Base-by-base conservation (phyloP, 108 stramenopile species). In the Pseudonitzschia multiseries region DNA sequence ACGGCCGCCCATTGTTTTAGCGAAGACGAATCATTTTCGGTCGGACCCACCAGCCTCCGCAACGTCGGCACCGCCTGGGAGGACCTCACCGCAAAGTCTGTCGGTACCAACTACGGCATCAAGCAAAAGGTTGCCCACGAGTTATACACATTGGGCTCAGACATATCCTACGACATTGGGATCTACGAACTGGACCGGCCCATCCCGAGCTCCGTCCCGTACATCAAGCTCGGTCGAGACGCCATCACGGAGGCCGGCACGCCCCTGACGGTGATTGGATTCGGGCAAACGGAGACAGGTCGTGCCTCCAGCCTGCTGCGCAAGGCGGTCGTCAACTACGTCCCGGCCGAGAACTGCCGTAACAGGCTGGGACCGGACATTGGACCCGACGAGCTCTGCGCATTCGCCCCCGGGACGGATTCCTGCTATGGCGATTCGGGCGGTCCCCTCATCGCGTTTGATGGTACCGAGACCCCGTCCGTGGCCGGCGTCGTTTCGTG, bases 1-100 rank as follows among this genome's bases (percentile, higher is more conserved):
- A 81, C 77, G 0, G 77, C 84, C 4, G 87, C 87, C 4, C 87
- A 87, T 48, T 85, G 84, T 41, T 79, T 18, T 17, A n/a, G 24
- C 17, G 44, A 44, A 0, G 66, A 26, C 36, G 28, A 28, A 10
- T 8, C 18, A 18, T 67, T 67, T 50, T 44, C 27, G 4, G 28
- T 67, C n/a, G 66, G 66, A 15, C 13, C 44, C 42, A 41, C n/a
- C 3, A 31, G 13, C 14, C 6, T 14, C 0, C 13, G 0, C 29
- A 18, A 14, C 46, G 12, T 48, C 46, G 46, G 46, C 18, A 48
- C 17, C 46, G 14, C 17, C 1, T 48, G 46, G 46, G 18, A 48
- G 2, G 12, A 10, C 46, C 9, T 48, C 46, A 48, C 8, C 18
- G 42, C 42, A 6, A 18, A 2, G 17, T 2, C 17, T 8, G 12